phyloP scores from a whole-genome alignment of 2,329 filamentous ascomycete genomes.

The Ceratocystis eucalypticola region DNA sequence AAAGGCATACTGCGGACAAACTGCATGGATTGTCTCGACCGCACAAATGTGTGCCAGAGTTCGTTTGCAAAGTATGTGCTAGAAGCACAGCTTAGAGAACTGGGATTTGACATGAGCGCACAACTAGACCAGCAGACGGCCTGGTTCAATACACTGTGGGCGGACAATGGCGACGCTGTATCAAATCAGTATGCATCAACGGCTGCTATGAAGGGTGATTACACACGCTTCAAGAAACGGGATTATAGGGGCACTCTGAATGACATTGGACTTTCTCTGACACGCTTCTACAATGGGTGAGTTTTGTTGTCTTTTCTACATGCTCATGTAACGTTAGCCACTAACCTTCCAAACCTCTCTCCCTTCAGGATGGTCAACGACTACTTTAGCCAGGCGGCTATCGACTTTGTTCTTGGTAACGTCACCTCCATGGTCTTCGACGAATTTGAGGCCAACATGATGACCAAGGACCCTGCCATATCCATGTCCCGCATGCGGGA shows the following conservation, averaged over 20 bases:
- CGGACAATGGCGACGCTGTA: constrained; percentile 92
- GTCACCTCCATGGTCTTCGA: constrained; percentile 75
- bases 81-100: constrained; percentile 60
- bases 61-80: constrained; percentile 75
- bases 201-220: constrained; percentile 91
- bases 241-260: constrained; percentile 85
- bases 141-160: constrained; percentile 96
- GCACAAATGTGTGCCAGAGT: constrained; percentile 91
- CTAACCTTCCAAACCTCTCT: constrained; percentile 12
- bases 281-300: constrained; percentile 55
- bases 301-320: constrained; percentile 21
- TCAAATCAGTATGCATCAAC: constrained; percentile 94
- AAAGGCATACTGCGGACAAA: constrained; percentile 79
- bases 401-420: constrained; percentile 86
- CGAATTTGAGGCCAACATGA: constrained; percentile 89
- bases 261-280: constrained; percentile 78
- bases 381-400: constrained; percentile 88
- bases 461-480: constrained; percentile 79
- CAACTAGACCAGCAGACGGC: constrained; percentile 65
- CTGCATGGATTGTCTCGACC: constrained; percentile 96
- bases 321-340: neutral
- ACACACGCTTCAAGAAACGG: constrained; percentile 78
- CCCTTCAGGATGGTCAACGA: constrained; percentile 83
- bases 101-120: constrained; percentile 62
- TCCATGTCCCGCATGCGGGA: constrained; percentile 74